Percentiles rank a stretch among this genome's conserved stretches.
Conservation (phyloP, 768 basidiomycete species). For the Lentinula aciculospora region DNA sequence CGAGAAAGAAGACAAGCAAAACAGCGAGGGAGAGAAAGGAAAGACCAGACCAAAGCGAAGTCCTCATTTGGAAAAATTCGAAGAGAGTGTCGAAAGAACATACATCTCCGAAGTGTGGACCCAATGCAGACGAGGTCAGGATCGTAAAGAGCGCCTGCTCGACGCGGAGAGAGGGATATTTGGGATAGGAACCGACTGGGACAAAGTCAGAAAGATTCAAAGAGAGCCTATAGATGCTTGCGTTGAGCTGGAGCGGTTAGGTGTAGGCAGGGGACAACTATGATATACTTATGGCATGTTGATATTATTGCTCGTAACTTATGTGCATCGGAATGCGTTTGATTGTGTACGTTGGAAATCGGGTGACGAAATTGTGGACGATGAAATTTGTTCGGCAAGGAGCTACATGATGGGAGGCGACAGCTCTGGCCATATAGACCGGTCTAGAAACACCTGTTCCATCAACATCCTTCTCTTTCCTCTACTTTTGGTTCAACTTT, state of each 20-base stretch:
- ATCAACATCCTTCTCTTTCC: background rate
- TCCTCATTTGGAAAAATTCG: conserved; percentile 55
- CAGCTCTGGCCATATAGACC: conserved; percentile 4
- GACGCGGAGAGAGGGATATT: conserved; percentile 83
- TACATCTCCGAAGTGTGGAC: conserved; percentile 69
- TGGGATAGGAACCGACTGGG: conserved; percentile 90
- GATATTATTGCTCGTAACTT: background rate
- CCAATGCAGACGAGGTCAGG: conserved; percentile 66
- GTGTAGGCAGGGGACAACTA: background rate
- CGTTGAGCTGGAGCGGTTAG: conserved; percentile 61
- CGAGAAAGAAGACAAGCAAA: background rate
- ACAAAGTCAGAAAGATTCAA: conserved; percentile 73
- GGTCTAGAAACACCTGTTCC: background rate
- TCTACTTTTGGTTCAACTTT: conserved; percentile 25
- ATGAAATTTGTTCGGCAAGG: background rate
- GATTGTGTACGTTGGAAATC: background rate
- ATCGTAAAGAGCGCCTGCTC: conserved; percentile 62
- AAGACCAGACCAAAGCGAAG: conserved; percentile 23
- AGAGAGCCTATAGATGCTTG: conserved; percentile 70
- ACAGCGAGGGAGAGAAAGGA: conserved; percentile 23
- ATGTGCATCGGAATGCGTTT: background rate
- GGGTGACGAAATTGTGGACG: background rate
- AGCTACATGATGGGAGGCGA: background rate
- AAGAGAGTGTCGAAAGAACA: conserved; percentile 66
- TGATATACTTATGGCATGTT: background rate